phyloP scores from a whole-genome alignment of 179 eudicot genomes.

The Amaranthus tricolor region DNA sequence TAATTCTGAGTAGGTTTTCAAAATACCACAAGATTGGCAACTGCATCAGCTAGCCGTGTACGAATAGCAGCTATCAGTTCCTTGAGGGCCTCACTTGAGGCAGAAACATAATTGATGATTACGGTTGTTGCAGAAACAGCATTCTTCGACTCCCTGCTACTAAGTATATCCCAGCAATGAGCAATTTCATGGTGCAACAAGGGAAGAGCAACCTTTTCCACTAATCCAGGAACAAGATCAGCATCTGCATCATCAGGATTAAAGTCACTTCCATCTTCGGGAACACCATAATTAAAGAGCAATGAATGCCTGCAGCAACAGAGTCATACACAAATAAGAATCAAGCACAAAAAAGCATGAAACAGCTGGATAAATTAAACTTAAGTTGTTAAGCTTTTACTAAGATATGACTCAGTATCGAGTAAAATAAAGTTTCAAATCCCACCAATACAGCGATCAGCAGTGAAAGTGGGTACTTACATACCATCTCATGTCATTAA shows the following conservation, averaged over 20 bases:
- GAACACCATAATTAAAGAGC: conserved; percentile 75
- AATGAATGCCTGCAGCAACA: conserved; percentile 61
- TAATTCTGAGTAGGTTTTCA: conserved; percentile 1
- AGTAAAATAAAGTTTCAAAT: conserved; percentile 12
- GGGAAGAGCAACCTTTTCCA: conserved; percentile 91
- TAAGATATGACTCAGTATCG: conserved; percentile 8
- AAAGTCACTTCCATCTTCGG: conserved; percentile 59
- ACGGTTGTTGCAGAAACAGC: conserved; percentile 73
- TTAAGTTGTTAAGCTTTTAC: not conserved
- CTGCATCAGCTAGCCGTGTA: conserved; percentile 70
- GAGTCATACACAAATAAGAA: conserved; percentile 10
- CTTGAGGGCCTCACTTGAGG: conserved; percentile 66
- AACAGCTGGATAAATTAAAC: not conserved
- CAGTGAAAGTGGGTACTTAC: conserved; percentile 34
- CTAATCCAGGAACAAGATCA: conserved; percentile 81
- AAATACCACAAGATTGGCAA: conserved; percentile 64
- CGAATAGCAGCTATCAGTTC: conserved; percentile 63
- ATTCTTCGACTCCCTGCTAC: conserved; percentile 72
- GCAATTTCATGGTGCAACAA: conserved; percentile 73
- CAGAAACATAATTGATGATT: conserved; percentile 63
- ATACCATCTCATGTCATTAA: conserved; percentile 85
- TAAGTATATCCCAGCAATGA: conserved; percentile 87
- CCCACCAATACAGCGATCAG: conserved; percentile 20
- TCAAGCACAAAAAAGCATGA: conserved; percentile 10
- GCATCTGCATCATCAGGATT: conserved; percentile 77